These are phyloP conservation scores for Voacanga thouarsii DNA, from an alignment of 257 asterid genomes.

Conservation along the genomic window DNA sequence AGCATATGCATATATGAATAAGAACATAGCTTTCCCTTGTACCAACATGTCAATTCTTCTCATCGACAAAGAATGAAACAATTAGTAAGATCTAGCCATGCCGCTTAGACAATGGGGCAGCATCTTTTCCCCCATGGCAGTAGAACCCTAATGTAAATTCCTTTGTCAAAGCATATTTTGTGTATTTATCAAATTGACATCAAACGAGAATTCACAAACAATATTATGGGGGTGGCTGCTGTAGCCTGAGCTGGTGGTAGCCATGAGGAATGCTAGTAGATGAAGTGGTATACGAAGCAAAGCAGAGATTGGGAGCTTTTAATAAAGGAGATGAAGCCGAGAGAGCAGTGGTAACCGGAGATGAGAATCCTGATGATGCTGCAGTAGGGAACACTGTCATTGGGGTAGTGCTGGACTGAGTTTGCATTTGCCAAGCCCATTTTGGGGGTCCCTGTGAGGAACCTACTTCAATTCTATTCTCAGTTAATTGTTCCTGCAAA, in stretches of 20 bases:
- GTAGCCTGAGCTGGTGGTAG: slow-evolving; percentile 32
- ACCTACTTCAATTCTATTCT: slow-evolving; percentile 7
- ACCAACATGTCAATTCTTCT: background rate
- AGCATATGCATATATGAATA: background rate
- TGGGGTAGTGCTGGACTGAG: slow-evolving; percentile 30
- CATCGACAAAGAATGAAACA: background rate
- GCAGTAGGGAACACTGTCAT: slow-evolving; percentile 40
- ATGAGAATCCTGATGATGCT: slow-evolving; percentile 97
- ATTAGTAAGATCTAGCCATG: background rate
- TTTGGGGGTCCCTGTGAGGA: slow-evolving; percentile 37
- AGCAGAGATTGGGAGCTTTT: slow-evolving; percentile 30
- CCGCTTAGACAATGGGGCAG: slow-evolving; percentile 2
- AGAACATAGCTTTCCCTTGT: background rate
- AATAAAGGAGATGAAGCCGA: slow-evolving; percentile 24
- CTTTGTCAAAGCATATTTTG: background rate
- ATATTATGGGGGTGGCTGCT: slow-evolving; percentile 33
- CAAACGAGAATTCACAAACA: slow-evolving; percentile 20
- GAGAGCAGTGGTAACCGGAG: slow-evolving; percentile 32
- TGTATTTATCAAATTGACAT: background rate
- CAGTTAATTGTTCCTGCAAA: slow-evolving; percentile 6
- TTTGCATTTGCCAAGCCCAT: slow-evolving; percentile 50
- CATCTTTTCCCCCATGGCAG: background rate
- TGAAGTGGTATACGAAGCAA: slow-evolving; percentile 31
- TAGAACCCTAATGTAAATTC: background rate
- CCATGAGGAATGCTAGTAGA: slow-evolving; percentile 7